These are phyloP conservation scores for Pythium aristosporum DNA, from an alignment of 352 stramenopile species.

Conservation along the genomic window DNA sequence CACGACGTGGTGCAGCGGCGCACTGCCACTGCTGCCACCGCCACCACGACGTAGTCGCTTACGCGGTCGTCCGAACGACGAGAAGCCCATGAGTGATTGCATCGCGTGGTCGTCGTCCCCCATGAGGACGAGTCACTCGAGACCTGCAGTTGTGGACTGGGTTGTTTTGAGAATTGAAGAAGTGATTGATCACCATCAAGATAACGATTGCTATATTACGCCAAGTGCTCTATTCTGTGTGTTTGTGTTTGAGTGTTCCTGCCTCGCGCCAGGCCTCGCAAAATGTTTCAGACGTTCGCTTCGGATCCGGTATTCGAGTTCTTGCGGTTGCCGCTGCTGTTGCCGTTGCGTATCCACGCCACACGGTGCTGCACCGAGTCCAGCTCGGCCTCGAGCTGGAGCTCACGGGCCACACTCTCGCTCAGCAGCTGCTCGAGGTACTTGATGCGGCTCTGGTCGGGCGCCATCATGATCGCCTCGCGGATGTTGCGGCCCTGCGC, in stretches of 20 bases:
- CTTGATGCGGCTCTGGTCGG: conserved; percentile 84
- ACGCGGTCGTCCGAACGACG: conserved; percentile 48
- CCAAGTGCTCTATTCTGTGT: conserved; percentile 27
- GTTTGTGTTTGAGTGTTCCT: not conserved
- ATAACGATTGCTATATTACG: conserved; percentile 31
- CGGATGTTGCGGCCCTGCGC: conserved; percentile 76
- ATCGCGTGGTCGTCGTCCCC: conserved; percentile 33
- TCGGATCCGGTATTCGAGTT: conserved; percentile 24
- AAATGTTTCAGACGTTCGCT: conserved; percentile 10
- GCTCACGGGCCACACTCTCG: conserved; percentile 78
- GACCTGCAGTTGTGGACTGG: not conserved
- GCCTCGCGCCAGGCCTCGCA: not conserved
- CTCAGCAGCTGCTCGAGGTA: conserved; percentile 84
- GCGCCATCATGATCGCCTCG: conserved; percentile 68
- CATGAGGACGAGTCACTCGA: not conserved
- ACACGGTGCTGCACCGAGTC: conserved; percentile 62
- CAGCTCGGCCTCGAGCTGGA: conserved; percentile 81
- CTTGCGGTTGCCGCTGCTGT: conserved; percentile 4
- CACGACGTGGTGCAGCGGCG: conserved; percentile 15
- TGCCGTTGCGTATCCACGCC: conserved; percentile 12
- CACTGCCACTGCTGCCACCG: not conserved
- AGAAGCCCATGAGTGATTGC: conserved; percentile 56
- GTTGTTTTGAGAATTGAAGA: not conserved
- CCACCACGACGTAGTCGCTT: conserved; percentile 7
- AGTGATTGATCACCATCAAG: conserved; percentile 1